Evolutionary conservation across 177 flowering plant genomes (phyloP).

Genomic region (Telopea speciosissima): DNA sequence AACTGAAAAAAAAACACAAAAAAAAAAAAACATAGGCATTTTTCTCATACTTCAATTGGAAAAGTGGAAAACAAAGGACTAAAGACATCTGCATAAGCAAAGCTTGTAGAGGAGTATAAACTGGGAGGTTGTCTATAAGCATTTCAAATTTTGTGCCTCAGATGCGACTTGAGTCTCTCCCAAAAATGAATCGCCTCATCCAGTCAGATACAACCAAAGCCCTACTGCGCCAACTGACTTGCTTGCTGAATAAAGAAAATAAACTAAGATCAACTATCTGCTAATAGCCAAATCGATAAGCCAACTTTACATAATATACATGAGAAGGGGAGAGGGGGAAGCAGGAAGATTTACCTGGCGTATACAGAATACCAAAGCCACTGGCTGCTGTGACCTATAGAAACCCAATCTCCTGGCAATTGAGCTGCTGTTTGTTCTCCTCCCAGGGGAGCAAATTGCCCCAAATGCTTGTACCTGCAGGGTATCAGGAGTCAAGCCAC

Average conservation of each 20-base stretch:
- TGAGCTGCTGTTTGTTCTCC: slow-evolving; percentile 96
- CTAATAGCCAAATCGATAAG: not conserved
- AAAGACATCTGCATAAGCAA: too few species aligned
- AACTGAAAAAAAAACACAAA: too few species aligned
- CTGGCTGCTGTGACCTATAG: slow-evolving; percentile 81
- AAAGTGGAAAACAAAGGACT: too few species aligned
- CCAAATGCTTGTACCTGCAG: slow-evolving; percentile 74
- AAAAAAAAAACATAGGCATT: too few species aligned
- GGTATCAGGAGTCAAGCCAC: not conserved
- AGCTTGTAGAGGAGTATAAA: too few species aligned
- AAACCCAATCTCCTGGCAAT: slow-evolving; percentile 97
- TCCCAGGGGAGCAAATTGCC: slow-evolving; percentile 91
- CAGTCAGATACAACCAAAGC: slow-evolving; percentile 78
- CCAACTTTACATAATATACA: not conserved
- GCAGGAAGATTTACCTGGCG: slow-evolving; percentile 50
- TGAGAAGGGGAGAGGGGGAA: too few species aligned
- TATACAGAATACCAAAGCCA: slow-evolving; percentile 99
- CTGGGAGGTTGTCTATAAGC: too few species aligned
- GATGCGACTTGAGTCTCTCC: slow-evolving; percentile 84
- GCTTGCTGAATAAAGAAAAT: slow-evolving; percentile 51
- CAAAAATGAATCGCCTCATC: slow-evolving; percentile 75
- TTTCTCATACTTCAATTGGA: too few species aligned
- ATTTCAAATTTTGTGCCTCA: slow-evolving; percentile 15
- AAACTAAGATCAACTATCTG: not conserved
- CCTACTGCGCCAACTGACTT: slow-evolving; percentile 94